A percentile compares a stretch with the other conserved stretches of the same genome.
Evolutionary conservation across 768 basidiomycete species (phyloP).

Genomic region (Mycena capillaripes): DNA sequence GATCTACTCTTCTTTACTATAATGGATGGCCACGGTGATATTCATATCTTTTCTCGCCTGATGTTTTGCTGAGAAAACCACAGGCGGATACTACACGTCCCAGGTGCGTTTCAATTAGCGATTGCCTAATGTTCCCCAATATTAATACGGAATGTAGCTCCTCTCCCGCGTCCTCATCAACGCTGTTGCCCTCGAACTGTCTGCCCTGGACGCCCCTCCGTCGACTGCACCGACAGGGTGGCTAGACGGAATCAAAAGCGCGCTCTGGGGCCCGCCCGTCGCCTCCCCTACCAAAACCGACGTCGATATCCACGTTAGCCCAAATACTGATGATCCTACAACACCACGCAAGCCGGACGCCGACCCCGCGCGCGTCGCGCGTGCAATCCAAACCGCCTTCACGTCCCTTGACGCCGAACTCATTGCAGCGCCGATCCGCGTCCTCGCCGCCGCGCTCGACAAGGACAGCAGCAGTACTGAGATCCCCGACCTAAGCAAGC

Average conservation of each 20-base stretch:
- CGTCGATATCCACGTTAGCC: conserved; percentile 47
- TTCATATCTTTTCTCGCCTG: too few relatives aligned
- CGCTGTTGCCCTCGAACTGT: conserved; percentile 84
- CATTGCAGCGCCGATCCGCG: conserved; percentile 79
- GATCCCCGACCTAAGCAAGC: conserved; percentile 76
- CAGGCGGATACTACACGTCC: conserved; percentile 90
- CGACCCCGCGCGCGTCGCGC: conserved; percentile 68
- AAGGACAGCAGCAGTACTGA: conserved; percentile 61
- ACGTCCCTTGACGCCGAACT: conserved; percentile 89
- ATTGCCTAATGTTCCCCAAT: neutral
- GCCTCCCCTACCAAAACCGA: conserved; percentile 45
- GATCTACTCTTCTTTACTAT: conserved; percentile 90
- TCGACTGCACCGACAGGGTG: conserved; percentile 48
- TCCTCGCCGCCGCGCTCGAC: conserved; percentile 73
- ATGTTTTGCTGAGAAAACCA: too few relatives aligned
- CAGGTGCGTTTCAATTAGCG: conserved; percentile 44
- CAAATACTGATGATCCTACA: conserved; percentile 34
- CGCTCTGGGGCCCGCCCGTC: conserved; percentile 36
- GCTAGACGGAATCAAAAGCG: conserved; percentile 49
- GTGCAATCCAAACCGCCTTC: conserved; percentile 84
- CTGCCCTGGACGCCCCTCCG: conserved; percentile 56
- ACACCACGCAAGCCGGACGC: conserved; percentile 49
- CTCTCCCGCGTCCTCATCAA: conserved; percentile 89
- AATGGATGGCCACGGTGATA: conserved; percentile 92
- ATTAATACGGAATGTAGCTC: conserved; percentile 47